Percentiles rank a stretch among this genome's conserved stretches.
Conservation (phyloP, 306 rosid genomes). For the Vigna angularis region DNA sequence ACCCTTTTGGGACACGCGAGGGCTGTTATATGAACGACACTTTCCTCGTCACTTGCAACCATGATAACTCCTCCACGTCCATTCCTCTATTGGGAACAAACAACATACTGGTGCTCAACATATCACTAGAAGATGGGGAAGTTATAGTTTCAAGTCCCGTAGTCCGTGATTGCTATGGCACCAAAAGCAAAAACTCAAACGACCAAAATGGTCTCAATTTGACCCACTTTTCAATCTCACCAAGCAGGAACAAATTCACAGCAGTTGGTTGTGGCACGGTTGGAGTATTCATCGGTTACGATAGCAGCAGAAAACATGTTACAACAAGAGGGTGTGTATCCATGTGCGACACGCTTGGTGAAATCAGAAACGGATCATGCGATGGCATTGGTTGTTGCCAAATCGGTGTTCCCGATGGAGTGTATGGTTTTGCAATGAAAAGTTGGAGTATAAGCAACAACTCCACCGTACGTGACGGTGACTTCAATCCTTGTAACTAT, state of each 20-base stretch:
- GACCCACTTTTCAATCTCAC: slow-evolving; percentile 12
- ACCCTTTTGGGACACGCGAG: slow-evolving; percentile 22
- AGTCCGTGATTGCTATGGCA: neutral
- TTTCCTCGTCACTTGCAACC: slow-evolving; percentile 25
- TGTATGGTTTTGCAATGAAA: neutral
- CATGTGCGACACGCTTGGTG: neutral
- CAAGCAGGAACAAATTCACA: slow-evolving; percentile 28
- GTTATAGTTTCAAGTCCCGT: slow-evolving; percentile 4
- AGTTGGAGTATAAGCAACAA: neutral
- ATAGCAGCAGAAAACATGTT: neutral
- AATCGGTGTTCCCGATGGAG: neutral
- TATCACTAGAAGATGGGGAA: slow-evolving; percentile 12
- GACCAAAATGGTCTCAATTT: slow-evolving; percentile 17
- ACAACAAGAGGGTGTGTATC: slow-evolving; percentile 13
- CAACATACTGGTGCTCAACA: slow-evolving; percentile 1
- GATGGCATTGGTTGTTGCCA: slow-evolving; percentile 21
- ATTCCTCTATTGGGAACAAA: neutral
- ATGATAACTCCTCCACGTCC: neutral
- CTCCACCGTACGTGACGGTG: neutral
- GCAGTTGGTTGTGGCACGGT: slow-evolving; percentile 25
- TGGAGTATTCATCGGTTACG: neutral
- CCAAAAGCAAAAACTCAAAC: neutral
- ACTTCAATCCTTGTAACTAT: slow-evolving; percentile 5
- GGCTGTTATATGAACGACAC: slow-evolving; percentile 19
- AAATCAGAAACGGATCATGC: neutral